These are phyloP conservation scores for Teratosphaeria zuluensis DNA, from an alignment of 2,329 filamentous ascomycete species.

Conservation along the genomic window DNA sequence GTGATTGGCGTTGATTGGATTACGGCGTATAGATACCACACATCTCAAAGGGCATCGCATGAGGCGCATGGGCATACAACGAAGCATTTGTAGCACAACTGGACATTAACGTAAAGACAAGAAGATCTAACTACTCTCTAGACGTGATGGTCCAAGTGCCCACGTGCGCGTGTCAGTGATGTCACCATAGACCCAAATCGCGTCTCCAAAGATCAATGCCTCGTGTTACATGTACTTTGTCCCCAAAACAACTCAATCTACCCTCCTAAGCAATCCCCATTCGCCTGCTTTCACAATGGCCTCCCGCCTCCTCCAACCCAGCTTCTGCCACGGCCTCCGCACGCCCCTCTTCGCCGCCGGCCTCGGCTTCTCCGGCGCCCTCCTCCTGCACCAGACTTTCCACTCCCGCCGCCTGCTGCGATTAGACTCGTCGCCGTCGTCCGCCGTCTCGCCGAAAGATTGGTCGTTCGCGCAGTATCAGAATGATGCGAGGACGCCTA, in stretches of 20 bases:
- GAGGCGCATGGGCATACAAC: too few relatives aligned
- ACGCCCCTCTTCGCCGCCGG: conserved; percentile 20
- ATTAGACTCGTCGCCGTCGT: conserved; percentile 25
- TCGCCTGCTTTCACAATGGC: conserved; percentile 27
- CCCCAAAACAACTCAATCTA: neutral
- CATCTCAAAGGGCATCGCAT: too few relatives aligned
- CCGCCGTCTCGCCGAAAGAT: conserved; percentile 25
- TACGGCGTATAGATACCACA: too few relatives aligned
- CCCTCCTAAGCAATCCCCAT: too few relatives aligned
- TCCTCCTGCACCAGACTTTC: conserved; percentile 19
- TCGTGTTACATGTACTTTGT: neutral
- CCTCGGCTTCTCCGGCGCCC: conserved; percentile 15
- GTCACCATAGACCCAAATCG: neutral
- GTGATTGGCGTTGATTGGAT: too few relatives aligned
- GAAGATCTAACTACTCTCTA: neutral
- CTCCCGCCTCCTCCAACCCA: conserved; percentile 30
- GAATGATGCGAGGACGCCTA: conserved; percentile 29
- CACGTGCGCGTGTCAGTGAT: conserved; percentile 1
- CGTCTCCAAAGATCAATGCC: neutral
- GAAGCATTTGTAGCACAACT: too few relatives aligned
- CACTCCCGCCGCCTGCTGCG: conserved; percentile 24
- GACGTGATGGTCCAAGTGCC: neutral
- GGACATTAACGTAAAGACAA: neutral
- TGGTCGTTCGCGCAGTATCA: conserved; percentile 31
- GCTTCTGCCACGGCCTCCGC: conserved; percentile 28